Evolutionary conservation across 2,329 filamentous ascomycete species (phyloP).

Genomic region (Ophiostoma novo-ulmi): DNA sequence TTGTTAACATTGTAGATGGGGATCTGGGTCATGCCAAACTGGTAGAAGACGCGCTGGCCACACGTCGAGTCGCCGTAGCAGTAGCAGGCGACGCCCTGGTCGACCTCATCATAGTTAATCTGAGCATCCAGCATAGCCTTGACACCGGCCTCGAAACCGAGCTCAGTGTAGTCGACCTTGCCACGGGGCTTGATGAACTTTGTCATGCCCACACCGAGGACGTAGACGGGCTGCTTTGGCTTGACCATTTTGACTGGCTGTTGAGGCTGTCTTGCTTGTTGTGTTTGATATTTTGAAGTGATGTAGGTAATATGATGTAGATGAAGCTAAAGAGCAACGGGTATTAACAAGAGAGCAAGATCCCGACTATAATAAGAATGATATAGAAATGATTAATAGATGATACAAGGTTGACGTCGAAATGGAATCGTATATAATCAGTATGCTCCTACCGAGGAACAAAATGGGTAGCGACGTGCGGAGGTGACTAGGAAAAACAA

Average conservation of each 20-base stretch:
- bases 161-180: slow-evolving; percentile 89
- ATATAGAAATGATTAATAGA: not conserved
- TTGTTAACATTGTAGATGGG: slow-evolving; percentile 99
- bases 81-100: slow-evolving; percentile 94
- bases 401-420: not conserved
- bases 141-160: slow-evolving; percentile 86
- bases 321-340: not conserved
- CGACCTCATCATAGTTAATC: slow-evolving; percentile 94
- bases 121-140: slow-evolving; percentile 82
- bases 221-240: slow-evolving; percentile 61
- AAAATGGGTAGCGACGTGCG: not conserved
- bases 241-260: slow-evolving; percentile 42
- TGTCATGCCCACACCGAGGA: slow-evolving; percentile 97
- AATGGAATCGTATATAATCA: not conserved
- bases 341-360: not conserved
- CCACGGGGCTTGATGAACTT: slow-evolving; percentile 97
- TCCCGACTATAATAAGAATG: too few relatives aligned
- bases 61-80: slow-evolving; percentile 95
- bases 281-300: not conserved
- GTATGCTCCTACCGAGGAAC: not conserved
- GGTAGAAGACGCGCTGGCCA: slow-evolving; percentile 95
- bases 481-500: not conserved
- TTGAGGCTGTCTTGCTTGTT: not conserved
- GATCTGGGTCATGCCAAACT: slow-evolving; percentile 95
- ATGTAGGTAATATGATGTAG: not conserved